These are phyloP conservation scores for Citrullus colocynthis DNA, from an alignment of 306 rosid genomes.

Conservation along the genomic window DNA sequence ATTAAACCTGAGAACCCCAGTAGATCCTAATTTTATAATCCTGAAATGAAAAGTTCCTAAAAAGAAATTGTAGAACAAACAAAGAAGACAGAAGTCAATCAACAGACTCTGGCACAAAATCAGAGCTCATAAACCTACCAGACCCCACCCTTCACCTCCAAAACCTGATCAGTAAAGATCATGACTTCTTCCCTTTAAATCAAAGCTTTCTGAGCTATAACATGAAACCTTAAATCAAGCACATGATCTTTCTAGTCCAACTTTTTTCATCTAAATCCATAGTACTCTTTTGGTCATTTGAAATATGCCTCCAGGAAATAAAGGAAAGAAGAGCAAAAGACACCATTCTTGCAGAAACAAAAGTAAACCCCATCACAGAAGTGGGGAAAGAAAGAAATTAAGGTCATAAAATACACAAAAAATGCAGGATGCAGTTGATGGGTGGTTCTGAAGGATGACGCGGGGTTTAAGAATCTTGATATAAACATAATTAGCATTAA, in stretches of 20 bases:
- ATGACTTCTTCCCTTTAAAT: background rate
- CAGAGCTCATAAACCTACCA: background rate
- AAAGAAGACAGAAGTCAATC: background rate
- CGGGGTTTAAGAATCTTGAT: background rate
- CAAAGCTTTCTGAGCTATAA: background rate
- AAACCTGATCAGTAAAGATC: background rate
- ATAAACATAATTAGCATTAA: background rate
- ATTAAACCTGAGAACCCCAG: background rate
- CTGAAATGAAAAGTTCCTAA: background rate
- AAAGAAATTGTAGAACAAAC: background rate
- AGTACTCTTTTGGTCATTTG: background rate
- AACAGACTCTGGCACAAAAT: background rate
- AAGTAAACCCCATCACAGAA: background rate
- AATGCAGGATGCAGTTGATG: background rate
- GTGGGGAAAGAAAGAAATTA: background rate
- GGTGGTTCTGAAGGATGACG: background rate
- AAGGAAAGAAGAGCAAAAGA: background rate
- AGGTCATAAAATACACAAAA: background rate
- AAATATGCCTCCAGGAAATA: background rate
- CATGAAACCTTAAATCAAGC: background rate
- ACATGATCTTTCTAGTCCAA: background rate
- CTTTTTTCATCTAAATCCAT: background rate
- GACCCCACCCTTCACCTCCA: background rate
- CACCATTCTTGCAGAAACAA: background rate
- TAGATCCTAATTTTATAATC: background rate